Conservation (phyloP, 768 basidiomycete species). For the Xerocomus potaroensis region DNA sequence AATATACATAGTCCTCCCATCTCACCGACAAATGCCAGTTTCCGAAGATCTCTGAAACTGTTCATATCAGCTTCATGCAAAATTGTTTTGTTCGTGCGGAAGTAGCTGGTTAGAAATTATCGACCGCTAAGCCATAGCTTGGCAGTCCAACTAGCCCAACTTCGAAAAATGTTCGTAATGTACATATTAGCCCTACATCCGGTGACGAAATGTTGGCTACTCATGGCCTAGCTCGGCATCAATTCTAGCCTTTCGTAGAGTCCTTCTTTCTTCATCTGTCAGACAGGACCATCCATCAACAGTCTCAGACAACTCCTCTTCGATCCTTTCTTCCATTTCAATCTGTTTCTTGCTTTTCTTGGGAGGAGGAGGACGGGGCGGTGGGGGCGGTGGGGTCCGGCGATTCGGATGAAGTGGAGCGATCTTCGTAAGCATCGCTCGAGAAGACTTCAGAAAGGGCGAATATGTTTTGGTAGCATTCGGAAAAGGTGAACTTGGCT, state of each 20-base stretch:
- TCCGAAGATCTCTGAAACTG: no score
- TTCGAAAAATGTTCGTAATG: neutral
- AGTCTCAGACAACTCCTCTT: conserved; percentile 71
- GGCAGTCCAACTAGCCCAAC: no score
- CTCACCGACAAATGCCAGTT: no score
- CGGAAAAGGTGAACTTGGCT: conserved; percentile 53
- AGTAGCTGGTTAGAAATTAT: no score
- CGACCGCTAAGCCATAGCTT: no score
- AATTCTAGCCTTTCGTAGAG: conserved; percentile 55
- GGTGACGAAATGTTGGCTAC: conserved; percentile 6
- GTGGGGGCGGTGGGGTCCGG: conserved; percentile 67
- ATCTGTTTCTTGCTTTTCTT: conserved; percentile 81
- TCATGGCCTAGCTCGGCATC: conserved; percentile 64
- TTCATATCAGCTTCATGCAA: no score
- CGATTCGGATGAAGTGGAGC: conserved; percentile 75
- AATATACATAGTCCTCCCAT: no score
- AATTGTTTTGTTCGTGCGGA: no score
- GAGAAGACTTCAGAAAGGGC: conserved; percentile 62
- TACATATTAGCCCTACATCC: neutral
- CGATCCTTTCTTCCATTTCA: conserved; percentile 73
- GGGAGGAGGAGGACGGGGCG: conserved; percentile 62
- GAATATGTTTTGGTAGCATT: conserved; percentile 43
- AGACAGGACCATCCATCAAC: conserved; percentile 58
- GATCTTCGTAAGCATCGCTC: conserved; percentile 58
- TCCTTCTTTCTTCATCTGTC: conserved; percentile 41